Conservation (phyloP, 192 early-diverging fungal genomes). For the Coemansia sp. region DNA sequence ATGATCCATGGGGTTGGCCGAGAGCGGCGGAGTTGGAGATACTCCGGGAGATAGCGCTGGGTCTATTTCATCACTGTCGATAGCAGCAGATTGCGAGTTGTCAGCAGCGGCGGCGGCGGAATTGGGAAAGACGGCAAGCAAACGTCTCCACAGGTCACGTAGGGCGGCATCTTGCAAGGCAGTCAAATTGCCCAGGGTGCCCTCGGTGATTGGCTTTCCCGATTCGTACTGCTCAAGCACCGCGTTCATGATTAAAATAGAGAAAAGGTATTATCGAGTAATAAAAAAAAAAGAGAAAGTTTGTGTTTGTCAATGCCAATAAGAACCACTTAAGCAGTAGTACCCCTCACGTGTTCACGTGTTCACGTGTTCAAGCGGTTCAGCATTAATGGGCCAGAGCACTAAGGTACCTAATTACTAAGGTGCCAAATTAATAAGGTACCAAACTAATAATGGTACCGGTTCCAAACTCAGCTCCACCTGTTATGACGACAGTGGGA, state of each 20-base stretch:
- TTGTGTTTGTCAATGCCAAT: too few relatives aligned
- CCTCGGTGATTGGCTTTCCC: constrained; percentile 46
- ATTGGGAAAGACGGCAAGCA: constrained; percentile 39
- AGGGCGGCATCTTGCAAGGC: constrained; percentile 48
- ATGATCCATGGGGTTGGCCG: not conserved
- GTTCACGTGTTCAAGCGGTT: not conserved
- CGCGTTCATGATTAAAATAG: constrained; percentile 19
- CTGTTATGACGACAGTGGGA: not conserved
- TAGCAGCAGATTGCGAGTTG: constrained; percentile 10
- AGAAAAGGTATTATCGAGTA: not conserved
- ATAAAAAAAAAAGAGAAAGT: too few relatives aligned
- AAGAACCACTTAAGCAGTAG: too few relatives aligned
- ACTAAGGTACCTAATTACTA: too few relatives aligned
- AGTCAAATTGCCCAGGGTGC: constrained; percentile 58
- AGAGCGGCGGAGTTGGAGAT: not conserved
- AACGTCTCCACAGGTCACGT: constrained; percentile 58
- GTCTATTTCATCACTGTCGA: constrained; percentile 10
- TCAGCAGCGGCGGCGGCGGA: constrained; percentile 2
- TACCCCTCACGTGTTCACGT: not conserved
- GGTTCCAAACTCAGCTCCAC: too few relatives aligned
- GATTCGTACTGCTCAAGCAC: constrained; percentile 49
- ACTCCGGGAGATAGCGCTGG: not conserved
- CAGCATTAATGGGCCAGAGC: not conserved
- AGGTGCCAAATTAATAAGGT: too few relatives aligned
- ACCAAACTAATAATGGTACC: too few relatives aligned